A percentile compares a stretch with the other conserved stretches of the same genome.
Evolutionary conservation across 805 yeast species (phyloP).

Genomic region (Zygotorulaspora danielsina): DNA sequence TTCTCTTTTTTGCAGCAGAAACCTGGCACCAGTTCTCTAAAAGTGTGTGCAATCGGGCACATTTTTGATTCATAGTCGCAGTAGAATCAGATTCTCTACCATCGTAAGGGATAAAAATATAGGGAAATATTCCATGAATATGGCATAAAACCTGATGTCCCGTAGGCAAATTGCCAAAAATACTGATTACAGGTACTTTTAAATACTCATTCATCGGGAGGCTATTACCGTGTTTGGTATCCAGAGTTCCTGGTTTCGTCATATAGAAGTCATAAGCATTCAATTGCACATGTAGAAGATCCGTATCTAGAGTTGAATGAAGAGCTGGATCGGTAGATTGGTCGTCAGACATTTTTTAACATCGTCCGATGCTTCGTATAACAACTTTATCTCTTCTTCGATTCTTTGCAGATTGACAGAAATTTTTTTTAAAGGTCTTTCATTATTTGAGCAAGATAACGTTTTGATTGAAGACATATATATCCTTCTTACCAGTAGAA

Average conservation of each 20-base stretch:
- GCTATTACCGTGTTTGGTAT: conserved; percentile 38
- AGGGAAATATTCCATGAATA: conserved; percentile 82
- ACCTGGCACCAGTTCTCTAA: conserved; percentile 43
- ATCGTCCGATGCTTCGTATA: no score
- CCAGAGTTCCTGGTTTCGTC: conserved; percentile 50
- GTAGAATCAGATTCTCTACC: conserved; percentile 36
- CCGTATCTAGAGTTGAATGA: conserved; percentile 16
- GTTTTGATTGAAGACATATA: no score
- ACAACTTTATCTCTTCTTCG: no score
- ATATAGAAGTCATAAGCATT: conserved; percentile 65
- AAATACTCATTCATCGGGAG: conserved; percentile 34
- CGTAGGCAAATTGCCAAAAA: conserved; percentile 66
- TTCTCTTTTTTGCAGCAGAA: conserved; percentile 35
- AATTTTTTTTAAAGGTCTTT: no score
- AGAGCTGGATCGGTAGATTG: conserved; percentile 10
- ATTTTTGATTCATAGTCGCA: conserved; percentile 30
- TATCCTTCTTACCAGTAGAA: no score
- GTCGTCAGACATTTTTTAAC: conserved; percentile 20
- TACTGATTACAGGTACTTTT: conserved; percentile 69
- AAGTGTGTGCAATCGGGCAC: conserved; percentile 39
- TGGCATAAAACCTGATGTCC: conserved; percentile 64
- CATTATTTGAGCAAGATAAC: no score
- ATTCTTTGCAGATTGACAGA: no score
- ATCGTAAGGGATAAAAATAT: conserved; percentile 61
- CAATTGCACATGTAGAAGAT: conserved; percentile 47